Evolutionary conservation across 768 basidiomycete species (phyloP).

Genomic region (Tylopilus vinaceipallidus): DNA sequence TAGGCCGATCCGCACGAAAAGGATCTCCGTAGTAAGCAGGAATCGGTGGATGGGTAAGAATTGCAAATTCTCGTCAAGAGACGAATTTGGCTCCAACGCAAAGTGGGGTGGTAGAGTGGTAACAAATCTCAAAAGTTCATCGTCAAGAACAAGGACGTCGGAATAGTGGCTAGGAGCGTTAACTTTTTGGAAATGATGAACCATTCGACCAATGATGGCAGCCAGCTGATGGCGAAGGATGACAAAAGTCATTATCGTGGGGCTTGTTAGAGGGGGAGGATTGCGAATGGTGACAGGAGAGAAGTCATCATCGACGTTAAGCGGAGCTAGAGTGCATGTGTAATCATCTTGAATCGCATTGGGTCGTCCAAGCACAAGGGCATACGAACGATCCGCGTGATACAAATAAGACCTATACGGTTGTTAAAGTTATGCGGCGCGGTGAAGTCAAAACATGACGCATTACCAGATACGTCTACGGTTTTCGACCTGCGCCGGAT

Average conservation of each 20-base stretch:
- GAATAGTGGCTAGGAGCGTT: conserved; percentile 74
- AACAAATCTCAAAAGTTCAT: conserved; percentile 78
- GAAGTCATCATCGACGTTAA: conserved; percentile 67
- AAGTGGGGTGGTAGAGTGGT: conserved; percentile 77
- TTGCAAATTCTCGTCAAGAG: conserved; percentile 61
- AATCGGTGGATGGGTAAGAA: conserved; percentile 84
- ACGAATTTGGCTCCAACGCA: conserved; percentile 70
- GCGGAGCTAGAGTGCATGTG: conserved; percentile 75
- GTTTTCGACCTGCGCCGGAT: conserved; percentile 79
- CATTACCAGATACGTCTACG: conserved; percentile 85
- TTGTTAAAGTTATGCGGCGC: conserved; percentile 2
- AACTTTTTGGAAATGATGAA: conserved; percentile 91
- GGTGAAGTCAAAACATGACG: not conserved
- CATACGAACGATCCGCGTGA: conserved; percentile 91
- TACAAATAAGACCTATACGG: conserved; percentile 77
- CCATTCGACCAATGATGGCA: conserved; percentile 83
- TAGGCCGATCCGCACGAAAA: conserved; percentile 80
- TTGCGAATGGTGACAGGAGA: conserved; percentile 43
- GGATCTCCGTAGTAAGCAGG: conserved; percentile 84
- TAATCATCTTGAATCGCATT: conserved; percentile 88
- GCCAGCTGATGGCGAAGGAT: conserved; percentile 84
- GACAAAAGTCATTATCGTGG: conserved; percentile 85
- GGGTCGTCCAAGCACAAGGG: conserved; percentile 87
- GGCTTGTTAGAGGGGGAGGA: conserved; percentile 58
- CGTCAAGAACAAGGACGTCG: conserved; percentile 80